A percentile compares a stretch with the other conserved stretches of the same genome.
Conservation (phyloP, 2,329 filamentous ascomycete species). For the Sclerotinia spermophila region DNA sequence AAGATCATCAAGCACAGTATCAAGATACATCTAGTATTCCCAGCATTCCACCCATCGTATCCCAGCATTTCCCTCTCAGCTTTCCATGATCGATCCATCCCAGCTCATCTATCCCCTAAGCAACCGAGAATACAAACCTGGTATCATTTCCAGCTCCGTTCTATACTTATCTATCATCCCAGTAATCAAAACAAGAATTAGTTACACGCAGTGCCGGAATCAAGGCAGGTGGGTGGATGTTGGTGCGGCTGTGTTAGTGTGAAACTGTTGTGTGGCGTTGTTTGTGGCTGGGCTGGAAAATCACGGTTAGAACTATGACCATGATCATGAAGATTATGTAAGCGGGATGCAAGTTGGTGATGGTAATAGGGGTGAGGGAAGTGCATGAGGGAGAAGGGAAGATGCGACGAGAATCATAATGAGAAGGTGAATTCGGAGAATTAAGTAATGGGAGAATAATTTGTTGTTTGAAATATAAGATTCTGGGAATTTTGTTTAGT, state of each 20-base stretch:
- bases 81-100: no score
- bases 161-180: neutral
- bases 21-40: neutral
- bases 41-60: neutral
- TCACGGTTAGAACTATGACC: no score
- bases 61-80: neutral
- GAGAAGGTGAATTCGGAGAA: no score
- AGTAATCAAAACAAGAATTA: neutral
- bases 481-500: no score
- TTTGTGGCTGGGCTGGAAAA: neutral
- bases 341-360: neutral
- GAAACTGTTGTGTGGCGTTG: neutral
- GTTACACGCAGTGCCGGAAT: neutral
- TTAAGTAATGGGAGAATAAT: no score
- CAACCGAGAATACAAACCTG: neutral
- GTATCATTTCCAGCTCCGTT: neutral
- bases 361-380: neutral
- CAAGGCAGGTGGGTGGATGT: neutral
- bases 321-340: no score
- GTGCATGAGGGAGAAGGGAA: neutral
- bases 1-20: neutral
- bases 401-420: neutral
- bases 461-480: no score
- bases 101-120: neutral
- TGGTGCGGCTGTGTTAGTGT: neutral